Evolutionary conservation across 495 filamentous ascomycete species (phyloP).

Genomic region (Neurospora africana): DNA sequence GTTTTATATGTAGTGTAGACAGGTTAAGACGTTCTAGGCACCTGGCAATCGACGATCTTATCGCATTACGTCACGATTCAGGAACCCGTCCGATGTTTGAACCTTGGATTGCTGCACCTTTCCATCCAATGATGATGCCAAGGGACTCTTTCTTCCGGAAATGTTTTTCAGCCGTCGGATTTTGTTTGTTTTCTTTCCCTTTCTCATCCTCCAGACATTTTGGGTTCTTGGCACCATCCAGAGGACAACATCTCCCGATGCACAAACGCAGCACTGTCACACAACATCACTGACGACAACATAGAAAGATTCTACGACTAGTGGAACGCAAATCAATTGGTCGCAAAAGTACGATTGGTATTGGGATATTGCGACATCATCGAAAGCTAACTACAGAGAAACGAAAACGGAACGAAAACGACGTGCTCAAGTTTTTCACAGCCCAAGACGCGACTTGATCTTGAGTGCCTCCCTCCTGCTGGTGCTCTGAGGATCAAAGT

Average conservation of each 20-base stretch:
- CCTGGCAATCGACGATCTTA: neutral
- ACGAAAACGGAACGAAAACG: neutral
- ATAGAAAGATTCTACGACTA: neutral
- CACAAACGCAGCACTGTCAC: neutral
- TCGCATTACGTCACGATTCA: neutral
- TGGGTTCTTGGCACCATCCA: neutral
- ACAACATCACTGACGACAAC: neutral
- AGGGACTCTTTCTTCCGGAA: neutral
- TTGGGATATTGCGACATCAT: neutral
- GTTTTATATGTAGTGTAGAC: neutral
- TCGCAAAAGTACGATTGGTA: neutral
- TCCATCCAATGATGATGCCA: neutral
- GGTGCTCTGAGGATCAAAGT: constrained; percentile 50
- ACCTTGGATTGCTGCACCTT: neutral
- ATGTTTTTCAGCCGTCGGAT: neutral
- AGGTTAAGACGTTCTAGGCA: neutral
- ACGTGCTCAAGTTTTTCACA: neutral
- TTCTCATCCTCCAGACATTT: neutral
- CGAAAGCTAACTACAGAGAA: neutral
- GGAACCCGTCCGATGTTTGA: neutral
- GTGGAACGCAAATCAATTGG: neutral
- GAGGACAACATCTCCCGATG: neutral
- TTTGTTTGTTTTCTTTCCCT: neutral
- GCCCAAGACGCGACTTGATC: neutral
- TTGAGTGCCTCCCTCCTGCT: constrained; percentile 47